Evolutionary conservation across 176 grass and related monocot species (phyloP).

Genomic region (Avena sativa): DNA sequence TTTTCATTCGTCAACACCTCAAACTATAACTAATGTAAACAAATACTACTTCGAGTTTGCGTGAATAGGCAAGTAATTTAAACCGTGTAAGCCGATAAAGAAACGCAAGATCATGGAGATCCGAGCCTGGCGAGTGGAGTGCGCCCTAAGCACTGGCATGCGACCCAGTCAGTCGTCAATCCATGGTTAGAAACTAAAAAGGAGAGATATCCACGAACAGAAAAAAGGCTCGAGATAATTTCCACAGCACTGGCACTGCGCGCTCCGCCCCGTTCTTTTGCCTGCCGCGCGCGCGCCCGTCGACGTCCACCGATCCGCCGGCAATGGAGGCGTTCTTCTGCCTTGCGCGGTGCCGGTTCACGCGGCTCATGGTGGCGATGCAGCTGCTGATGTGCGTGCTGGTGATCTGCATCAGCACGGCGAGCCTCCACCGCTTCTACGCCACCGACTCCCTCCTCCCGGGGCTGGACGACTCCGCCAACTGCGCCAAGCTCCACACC

Average conservation of each 20-base stretch:
- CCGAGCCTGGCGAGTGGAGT: constrained; percentile 42
- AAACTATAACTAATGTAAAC: neutral
- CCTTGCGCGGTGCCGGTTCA: constrained; percentile 56
- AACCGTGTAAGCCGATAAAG: neutral
- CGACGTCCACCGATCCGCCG: neutral
- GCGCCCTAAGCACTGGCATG: neutral
- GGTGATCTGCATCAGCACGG: constrained; percentile 76
- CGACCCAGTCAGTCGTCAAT: neutral
- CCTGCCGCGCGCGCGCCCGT: neutral
- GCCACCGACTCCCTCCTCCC: constrained; percentile 45
- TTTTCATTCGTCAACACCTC: constrained; percentile 43
- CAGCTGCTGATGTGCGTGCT: constrained; percentile 81
- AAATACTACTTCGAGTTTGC: neutral
- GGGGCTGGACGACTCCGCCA: constrained; percentile 24
- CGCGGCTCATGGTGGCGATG: constrained; percentile 56
- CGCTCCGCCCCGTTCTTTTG: neutral
- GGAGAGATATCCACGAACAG: neutral
- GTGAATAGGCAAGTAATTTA: neutral
- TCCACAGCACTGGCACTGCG: neutral
- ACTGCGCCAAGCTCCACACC: constrained; percentile 49
- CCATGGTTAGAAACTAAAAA: neutral
- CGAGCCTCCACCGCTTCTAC: constrained; percentile 83
- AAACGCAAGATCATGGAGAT: constrained; percentile 39
- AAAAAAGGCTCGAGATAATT: neutral
- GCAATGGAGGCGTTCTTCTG: constrained; percentile 60